These are phyloP conservation scores for Debaryomyces psychrophilus DNA, from an alignment of 1,139 yeast species.

Conservation along the genomic window DNA sequence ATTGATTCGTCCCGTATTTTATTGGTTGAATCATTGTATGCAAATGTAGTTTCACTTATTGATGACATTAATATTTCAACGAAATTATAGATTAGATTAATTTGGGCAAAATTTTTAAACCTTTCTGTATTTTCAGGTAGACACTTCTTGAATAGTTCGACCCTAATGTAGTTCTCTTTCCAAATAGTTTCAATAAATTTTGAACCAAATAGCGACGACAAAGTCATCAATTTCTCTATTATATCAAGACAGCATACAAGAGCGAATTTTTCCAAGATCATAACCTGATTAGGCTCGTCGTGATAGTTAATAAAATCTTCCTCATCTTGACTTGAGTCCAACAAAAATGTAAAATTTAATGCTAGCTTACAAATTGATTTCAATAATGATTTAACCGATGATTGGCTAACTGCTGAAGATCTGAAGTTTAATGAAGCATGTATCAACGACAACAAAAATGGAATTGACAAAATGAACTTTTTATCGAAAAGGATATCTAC, in stretches of 20 bases:
- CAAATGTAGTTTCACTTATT: slow-evolving; percentile 36
- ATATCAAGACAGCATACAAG: slow-evolving; percentile 57
- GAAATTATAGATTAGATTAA: slow-evolving; percentile 38
- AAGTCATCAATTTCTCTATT: slow-evolving; percentile 43
- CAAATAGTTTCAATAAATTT: slow-evolving; percentile 27
- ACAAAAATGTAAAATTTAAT: slow-evolving; percentile 24
- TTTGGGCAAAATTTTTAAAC: slow-evolving; percentile 40
- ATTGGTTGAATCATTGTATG: slow-evolving; percentile 23
- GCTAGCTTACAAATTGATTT: slow-evolving; percentile 24
- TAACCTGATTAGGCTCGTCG: slow-evolving; percentile 42
- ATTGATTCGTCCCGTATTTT: slow-evolving; percentile 23
- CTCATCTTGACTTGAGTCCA: slow-evolving; percentile 32
- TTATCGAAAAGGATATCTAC: slow-evolving; percentile 29
- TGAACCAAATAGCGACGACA: slow-evolving; percentile 29
- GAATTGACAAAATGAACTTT: slow-evolving; percentile 43
- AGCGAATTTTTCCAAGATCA: slow-evolving; percentile 52
- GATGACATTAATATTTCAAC: slow-evolving; percentile 49
- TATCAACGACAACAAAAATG: slow-evolving; percentile 57
- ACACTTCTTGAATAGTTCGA: slow-evolving; percentile 29
- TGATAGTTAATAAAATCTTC: slow-evolving; percentile 40
- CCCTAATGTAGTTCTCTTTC: slow-evolving; percentile 25
- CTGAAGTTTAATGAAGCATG: slow-evolving; percentile 57
- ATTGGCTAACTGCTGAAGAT: slow-evolving; percentile 54
- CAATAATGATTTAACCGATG: slow-evolving; percentile 29
- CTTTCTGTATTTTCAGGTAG: slow-evolving; percentile 47